Percentiles rank a stretch among this genome's conserved stretches.
phyloP scores from a whole-genome alignment of 2,329 filamentous ascomycete species.

The Beauveria rudraprayagi region DNA sequence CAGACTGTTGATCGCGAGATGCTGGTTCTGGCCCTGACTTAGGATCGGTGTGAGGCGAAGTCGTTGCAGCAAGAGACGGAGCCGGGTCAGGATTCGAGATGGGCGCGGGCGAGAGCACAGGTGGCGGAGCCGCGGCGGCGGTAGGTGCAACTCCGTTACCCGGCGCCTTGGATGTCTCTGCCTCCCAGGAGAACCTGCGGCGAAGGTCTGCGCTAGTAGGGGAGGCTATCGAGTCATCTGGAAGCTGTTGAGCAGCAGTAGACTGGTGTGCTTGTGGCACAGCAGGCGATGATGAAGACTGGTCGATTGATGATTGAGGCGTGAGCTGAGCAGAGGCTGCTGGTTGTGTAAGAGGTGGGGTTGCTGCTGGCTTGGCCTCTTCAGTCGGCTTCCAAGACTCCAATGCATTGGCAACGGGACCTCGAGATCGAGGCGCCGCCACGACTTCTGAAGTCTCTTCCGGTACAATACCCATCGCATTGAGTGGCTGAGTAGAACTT shows the following conservation, averaged over 20 bases:
- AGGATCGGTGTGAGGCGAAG: neutral
- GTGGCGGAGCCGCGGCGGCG: neutral
- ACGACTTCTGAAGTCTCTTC: neutral
- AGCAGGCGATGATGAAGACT: neutral
- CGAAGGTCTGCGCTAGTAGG: conserved; percentile 13
- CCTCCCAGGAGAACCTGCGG: conserved; percentile 33
- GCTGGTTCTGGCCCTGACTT: neutral
- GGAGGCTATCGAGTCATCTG: neutral
- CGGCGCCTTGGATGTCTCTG: conserved; percentile 11
- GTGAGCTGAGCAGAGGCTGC: neutral
- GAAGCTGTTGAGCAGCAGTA: neutral
- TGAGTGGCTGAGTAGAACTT: neutral
- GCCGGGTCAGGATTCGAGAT: neutral
- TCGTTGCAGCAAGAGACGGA: neutral
- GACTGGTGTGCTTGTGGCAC: neutral
- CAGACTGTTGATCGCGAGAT: conserved; percentile 8
- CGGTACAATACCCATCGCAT: neutral
- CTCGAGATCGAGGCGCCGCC: neutral
- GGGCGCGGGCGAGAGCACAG: neutral
- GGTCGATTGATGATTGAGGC: neutral
- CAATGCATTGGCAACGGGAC: neutral
- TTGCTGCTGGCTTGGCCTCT: neutral
- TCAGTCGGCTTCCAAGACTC: neutral
- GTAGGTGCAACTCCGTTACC: neutral
- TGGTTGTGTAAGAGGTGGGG: neutral